Evolutionary conservation across 1,284 basidiomycete species (phyloP).

Genomic region (Cryptococcus sp.): DNA sequence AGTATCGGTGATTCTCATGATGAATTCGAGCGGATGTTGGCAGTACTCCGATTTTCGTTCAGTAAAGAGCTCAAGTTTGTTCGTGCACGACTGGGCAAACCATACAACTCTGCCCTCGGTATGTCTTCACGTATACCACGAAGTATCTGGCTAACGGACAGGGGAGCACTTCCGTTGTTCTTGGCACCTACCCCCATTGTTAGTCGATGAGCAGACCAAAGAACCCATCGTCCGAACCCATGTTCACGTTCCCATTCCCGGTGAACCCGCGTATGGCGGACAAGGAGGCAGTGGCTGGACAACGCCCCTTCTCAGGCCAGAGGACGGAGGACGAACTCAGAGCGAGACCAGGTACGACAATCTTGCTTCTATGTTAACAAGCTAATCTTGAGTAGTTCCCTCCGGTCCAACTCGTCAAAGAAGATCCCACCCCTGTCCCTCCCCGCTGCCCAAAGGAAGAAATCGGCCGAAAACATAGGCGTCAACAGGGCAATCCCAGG

Average conservation of each 20-base stretch:
- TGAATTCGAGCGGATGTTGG: constrained; percentile 86
- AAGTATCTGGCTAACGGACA: constrained; percentile 2
- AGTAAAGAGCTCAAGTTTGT: constrained; percentile 95
- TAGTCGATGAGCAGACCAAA: constrained; percentile 42
- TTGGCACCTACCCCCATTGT: constrained; percentile 51
- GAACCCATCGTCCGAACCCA: constrained; percentile 48
- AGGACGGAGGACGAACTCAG: constrained; percentile 34
- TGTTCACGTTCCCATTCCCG: constrained; percentile 43
- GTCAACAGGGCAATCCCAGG: constrained; percentile 31
- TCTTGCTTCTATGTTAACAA: background rate
- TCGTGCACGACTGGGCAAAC: constrained; percentile 86
- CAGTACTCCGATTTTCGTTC: constrained; percentile 80
- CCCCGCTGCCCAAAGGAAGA: constrained; percentile 1
- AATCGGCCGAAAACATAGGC: constrained; percentile 7
- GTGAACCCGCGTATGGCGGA: constrained; percentile 43
- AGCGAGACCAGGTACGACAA: constrained; percentile 31
- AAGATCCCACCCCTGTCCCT: constrained; percentile 5
- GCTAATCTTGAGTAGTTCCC: constrained; percentile 20
- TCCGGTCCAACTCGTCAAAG: constrained; percentile 28
- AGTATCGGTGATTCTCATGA: constrained; percentile 83
- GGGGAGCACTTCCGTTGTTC: constrained; percentile 82
- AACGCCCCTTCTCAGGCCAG: constrained; percentile 38
- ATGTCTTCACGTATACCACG: constrained; percentile 3
- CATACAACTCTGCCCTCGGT: constrained; percentile 90
- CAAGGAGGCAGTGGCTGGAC: constrained; percentile 43